Conservation (phyloP, 805 yeast genomes). For the Teunomyces kruisii region DNA sequence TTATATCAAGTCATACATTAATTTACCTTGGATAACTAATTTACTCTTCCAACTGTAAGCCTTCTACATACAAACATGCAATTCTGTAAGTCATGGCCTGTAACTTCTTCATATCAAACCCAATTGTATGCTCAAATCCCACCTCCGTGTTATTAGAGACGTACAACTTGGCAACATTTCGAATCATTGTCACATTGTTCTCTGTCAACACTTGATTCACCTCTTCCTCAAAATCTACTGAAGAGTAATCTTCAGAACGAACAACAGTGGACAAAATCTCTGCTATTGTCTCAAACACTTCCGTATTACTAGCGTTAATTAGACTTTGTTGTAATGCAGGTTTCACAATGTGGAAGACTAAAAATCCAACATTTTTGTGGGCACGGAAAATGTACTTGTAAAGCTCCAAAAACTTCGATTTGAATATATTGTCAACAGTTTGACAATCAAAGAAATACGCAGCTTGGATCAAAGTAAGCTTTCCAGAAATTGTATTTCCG, state of each 20-base stretch:
- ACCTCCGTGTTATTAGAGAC: slow-evolving; percentile 11
- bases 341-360: slow-evolving; percentile 32
- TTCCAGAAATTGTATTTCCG: slow-evolving; percentile 17
- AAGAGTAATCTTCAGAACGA: slow-evolving; percentile 12
- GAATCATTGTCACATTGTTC: slow-evolving; percentile 12
- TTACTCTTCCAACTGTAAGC: slow-evolving; percentile 32
- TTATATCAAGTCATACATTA: slow-evolving; percentile 1
- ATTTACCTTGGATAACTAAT: neutral
- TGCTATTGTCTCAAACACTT: slow-evolving; percentile 26
- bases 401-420: slow-evolving; percentile 27
- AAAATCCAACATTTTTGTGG: slow-evolving; percentile 20
- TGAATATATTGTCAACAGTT: slow-evolving; percentile 28
- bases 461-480: slow-evolving; percentile 26
- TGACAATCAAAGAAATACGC: slow-evolving; percentile 30
- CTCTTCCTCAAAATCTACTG: slow-evolving; percentile 10
- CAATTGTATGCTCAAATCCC: slow-evolving; percentile 10
- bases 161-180: slow-evolving; percentile 6
- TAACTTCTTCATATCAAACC: slow-evolving; percentile 18
- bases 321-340: slow-evolving; percentile 26
- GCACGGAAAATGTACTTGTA: slow-evolving; percentile 25
- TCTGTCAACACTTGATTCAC: slow-evolving; percentile 18
- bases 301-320: slow-evolving; percentile 26
- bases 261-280: slow-evolving; percentile 19
- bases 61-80: slow-evolving; percentile 37
- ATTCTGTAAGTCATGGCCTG: slow-evolving; percentile 38